Base-by-base conservation (phyloP, 768 basidiomycete species). In the Calocybe gangraenosa region DNA sequence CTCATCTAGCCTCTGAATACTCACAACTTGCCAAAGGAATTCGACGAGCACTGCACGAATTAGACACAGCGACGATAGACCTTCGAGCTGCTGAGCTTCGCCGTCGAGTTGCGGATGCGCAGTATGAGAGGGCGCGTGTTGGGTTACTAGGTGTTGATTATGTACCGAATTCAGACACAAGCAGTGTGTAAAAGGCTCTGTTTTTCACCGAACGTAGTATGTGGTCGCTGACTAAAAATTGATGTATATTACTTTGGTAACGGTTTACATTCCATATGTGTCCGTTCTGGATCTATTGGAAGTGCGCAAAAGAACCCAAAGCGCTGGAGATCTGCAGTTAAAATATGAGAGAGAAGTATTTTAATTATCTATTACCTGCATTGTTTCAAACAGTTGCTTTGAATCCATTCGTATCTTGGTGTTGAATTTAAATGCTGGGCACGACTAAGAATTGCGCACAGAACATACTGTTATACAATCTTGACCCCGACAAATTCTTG, bases 211-310 rank as follows among this genome's bases (percentile, higher is more conserved):
- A n/a, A n/a, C n/a, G n/a, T n/a, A n/a, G n/a, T n/a, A n/a, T n/a
- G n/a, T 28, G 25, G 5, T 28, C 25, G 25, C 11, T 6, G 25
- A n/a, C n/a, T 28, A 6, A 23, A 3, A 13, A 3, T 30, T 34
- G 34, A 35, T 37, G 36, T 21, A 43, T 32, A 23, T 56, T 59
- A 63, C 50, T 75, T 71, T 44, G 77, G 78, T 51, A 87, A 63
- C n/a, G 74, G 82, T 55, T 66, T 81, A 64, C 84, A 87, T 53
- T 82, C 76, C 66, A 87, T 83, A 51, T 87, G 66, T 18, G 81
- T 83, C 60, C 69, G 73, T 43, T 65, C 59, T 6, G 82, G 85
- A 57, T 88, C 79, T 57, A 78, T 78, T 11, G 84, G 82, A 37
- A 84, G 60, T 2, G 79, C 74, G 58, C 82, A 87, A 61, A 77